Percentiles rank a stretch among this genome's conserved stretches.
phyloP scores from a whole-genome alignment of 2,329 filamentous ascomycete species.

The Aspergillus glaucus region DNA sequence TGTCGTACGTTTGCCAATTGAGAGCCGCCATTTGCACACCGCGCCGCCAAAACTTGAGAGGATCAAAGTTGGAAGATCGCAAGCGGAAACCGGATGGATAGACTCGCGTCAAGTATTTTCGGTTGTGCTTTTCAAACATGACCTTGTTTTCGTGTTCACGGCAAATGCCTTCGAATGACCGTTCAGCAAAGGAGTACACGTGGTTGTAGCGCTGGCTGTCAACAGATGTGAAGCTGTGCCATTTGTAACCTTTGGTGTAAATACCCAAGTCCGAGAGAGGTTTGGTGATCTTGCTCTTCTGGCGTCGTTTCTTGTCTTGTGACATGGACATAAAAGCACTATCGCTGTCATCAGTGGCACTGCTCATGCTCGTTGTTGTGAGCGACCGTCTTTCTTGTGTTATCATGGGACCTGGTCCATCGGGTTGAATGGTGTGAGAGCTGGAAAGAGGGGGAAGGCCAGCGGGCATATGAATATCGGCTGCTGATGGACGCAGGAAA shows the following conservation, averaged over 20 bases:
- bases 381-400: slow-evolving; percentile 48
- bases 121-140: slow-evolving; percentile 81
- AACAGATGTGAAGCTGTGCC: slow-evolving; percentile 67
- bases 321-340: slow-evolving; percentile 44
- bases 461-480: slow-evolving; percentile 52
- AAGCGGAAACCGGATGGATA: slow-evolving; percentile 81
- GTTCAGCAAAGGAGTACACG: slow-evolving; percentile 90
- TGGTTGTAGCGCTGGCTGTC: slow-evolving; percentile 88
- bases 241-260: slow-evolving; percentile 71
- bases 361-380: slow-evolving; percentile 50
- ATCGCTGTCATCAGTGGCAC: slow-evolving; percentile 74
- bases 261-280: slow-evolving; percentile 81
- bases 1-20: slow-evolving; percentile 97
- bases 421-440: slow-evolving; percentile 48
- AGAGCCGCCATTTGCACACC: slow-evolving; percentile 97
- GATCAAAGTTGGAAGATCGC: slow-evolving; percentile 89
- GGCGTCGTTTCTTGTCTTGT: slow-evolving; percentile 56
- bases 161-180: slow-evolving; percentile 75
- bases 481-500: slow-evolving; percentile 56
- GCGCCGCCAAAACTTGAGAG: slow-evolving; percentile 84
- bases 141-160: slow-evolving; percentile 69
- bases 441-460: slow-evolving; percentile 46
- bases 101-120: slow-evolving; percentile 84
- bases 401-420: slow-evolving; percentile 38
- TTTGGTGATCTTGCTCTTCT: slow-evolving; percentile 76